Base-by-base conservation (phyloP, 1,284 basidiomycete species). In the Amylostereum areolatum region DNA sequence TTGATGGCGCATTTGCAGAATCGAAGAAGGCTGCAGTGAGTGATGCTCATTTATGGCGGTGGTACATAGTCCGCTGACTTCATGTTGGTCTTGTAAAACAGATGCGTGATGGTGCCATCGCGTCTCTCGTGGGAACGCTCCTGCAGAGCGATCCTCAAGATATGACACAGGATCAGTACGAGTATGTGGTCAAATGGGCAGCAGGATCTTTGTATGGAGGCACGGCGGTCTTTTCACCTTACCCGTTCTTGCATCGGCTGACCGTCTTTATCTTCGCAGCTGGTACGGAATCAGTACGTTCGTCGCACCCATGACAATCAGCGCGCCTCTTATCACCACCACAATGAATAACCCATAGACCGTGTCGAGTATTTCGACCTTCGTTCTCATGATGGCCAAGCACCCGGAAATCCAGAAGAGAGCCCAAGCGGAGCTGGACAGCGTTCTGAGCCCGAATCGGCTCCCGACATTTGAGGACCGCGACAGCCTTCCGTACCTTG, bases 341-440 rank as follows among this genome's bases (percentile, higher is more conserved):
- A n/a, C n/a, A n/a, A n/a, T 35, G 33, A 35, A 8, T 35, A 8
- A n/a, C n/a, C n/a, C 33, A n/a, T n/a, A 50, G 51, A 42, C 43
- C 11, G 41, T 30, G 36, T 27, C 48, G 12, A 25, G 43, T 10
- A 9, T 47, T 6, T 29, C 39, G 29, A 50, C 30, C 9, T 52
- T 55, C 28, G 41, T 52, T 2, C 47, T 48, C 11, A 42, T 46
- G 3, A 52, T 52, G 39, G 40, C 50, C 5, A 37, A 44, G 11
- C 40, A 55, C 30, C 53, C 53, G 4, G 39, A 49, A 4, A 42
- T 50, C n/a, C 51, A 52, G 34, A 4, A 4, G 6, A 36, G 46
- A 28, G 53, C 56, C 9, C 62, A 63, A 40, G 34, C 45, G 3
- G 61, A 64, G 46, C 37, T 63, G 7, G 62, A 64, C 43, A 11